These are phyloP conservation scores for Boletus smithii DNA, from an alignment of 1,284 basidiomycete species.

Conservation along the genomic window DNA sequence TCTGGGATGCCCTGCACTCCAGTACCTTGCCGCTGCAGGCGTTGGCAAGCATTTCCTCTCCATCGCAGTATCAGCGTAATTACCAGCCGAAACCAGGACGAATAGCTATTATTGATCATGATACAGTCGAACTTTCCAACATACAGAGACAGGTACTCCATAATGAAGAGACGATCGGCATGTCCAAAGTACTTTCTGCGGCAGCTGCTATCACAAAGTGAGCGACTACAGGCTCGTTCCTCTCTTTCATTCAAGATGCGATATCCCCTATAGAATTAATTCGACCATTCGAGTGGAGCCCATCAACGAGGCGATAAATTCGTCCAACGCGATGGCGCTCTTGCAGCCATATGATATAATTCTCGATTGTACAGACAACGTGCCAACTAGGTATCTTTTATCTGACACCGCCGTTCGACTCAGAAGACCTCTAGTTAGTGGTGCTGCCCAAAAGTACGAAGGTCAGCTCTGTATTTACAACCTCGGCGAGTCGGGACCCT, in stretches of 20 bases:
- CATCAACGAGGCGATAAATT: slow-evolving; percentile 50
- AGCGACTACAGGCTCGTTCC: slow-evolving; percentile 16
- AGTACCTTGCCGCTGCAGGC: slow-evolving; percentile 91
- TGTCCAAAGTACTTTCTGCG: slow-evolving; percentile 83
- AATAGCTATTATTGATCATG: slow-evolving; percentile 89
- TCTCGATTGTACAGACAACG: slow-evolving; percentile 95
- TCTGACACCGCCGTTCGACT: slow-evolving; percentile 85
- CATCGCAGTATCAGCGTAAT: slow-evolving; percentile 5
- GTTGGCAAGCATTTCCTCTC: slow-evolving; percentile 58
- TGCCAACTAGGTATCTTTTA: slow-evolving; percentile 88
- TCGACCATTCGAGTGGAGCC: slow-evolving; percentile 57
- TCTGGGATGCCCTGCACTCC: slow-evolving; percentile 91
- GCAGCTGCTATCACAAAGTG: slow-evolving; percentile 63
- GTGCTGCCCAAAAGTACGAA: slow-evolving; percentile 89
- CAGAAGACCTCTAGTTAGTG: slow-evolving; percentile 80
- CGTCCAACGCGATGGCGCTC: slow-evolving; percentile 61
- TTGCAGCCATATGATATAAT: slow-evolving; percentile 71
- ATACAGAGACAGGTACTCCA: slow-evolving; percentile 94
- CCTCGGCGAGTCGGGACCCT: slow-evolving; percentile 68
- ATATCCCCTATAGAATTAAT: slow-evolving; percentile 56
- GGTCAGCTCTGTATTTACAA: slow-evolving; percentile 89
- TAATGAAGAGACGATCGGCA: slow-evolving; percentile 75
- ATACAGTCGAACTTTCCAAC: slow-evolving; percentile 88
- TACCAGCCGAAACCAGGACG: slow-evolving; percentile 47
- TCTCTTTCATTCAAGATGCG: slow-evolving; percentile 1